Percentiles rank a stretch among this genome's conserved stretches.
These are phyloP conservation scores for Raphanus raphanistrum DNA, from an alignment of 345 rosid genomes.

Conservation along the genomic window DNA sequence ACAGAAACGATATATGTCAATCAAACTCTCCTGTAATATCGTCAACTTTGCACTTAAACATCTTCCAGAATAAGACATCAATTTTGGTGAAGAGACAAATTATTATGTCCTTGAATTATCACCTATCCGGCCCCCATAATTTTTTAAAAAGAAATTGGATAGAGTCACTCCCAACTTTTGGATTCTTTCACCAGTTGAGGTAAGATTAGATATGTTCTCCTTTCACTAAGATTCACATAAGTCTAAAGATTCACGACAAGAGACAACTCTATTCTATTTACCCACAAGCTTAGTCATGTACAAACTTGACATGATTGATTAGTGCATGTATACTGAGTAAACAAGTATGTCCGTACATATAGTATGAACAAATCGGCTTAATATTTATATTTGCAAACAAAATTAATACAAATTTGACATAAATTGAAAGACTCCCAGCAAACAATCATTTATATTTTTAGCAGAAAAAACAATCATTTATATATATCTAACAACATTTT, in stretches of 20 bases:
- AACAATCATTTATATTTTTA: background rate
- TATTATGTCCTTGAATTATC: slow-evolving; percentile 1
- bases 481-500: background rate
- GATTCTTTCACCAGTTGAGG: slow-evolving; percentile 13
- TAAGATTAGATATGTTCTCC: slow-evolving; percentile 13
- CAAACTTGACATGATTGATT: background rate
- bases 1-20: slow-evolving; percentile 14
- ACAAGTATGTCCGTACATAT: background rate
- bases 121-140: slow-evolving; percentile 9
- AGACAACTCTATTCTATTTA: background rate
- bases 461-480: background rate
- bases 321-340: background rate
- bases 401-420: background rate
- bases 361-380: background rate
- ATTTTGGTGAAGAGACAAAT: slow-evolving; percentile 26
- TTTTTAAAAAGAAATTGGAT: background rate
- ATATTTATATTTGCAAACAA: background rate
- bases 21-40: slow-evolving; percentile 32
- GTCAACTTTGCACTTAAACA: slow-evolving; percentile 23
- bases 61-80: slow-evolving; percentile 10
- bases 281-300: background rate
- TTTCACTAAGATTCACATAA: slow-evolving; percentile 19
- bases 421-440: background rate
- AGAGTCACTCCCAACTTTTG: slow-evolving; percentile 13
- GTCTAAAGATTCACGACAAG: background rate